These are phyloP conservation scores for Hymenoscyphus linearis DNA, from an alignment of 2,329 filamentous ascomycete genomes.

Conservation along the genomic window DNA sequence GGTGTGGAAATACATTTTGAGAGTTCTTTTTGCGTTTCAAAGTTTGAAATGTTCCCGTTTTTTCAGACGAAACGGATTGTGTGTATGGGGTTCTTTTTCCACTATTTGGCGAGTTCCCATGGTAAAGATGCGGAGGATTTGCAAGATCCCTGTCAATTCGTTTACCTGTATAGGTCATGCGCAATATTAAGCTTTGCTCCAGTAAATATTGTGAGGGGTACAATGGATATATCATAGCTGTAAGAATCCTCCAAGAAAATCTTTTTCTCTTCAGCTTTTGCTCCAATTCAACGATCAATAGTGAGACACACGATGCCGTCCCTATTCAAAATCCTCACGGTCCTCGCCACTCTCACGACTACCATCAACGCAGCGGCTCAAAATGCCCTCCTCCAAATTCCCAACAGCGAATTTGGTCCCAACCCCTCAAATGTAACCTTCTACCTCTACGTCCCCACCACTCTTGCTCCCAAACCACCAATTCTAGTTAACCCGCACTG, in stretches of 20 bases:
- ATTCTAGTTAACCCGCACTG: constrained; percentile 23
- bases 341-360: background rate
- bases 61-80: background rate
- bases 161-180: background rate
- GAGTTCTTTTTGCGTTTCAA: background rate
- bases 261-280: background rate
- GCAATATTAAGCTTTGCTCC: too few relatives aligned
- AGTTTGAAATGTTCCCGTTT: background rate
- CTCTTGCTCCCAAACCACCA: constrained; percentile 12
- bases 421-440: constrained; percentile 37
- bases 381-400: constrained; percentile 30
- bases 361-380: constrained; percentile 8
- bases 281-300: background rate
- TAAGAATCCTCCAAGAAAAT: background rate
- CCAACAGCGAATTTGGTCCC: constrained; percentile 34
- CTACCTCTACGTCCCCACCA: constrained; percentile 22
- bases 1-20: background rate
- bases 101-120: background rate
- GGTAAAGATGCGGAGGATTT: background rate
- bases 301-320: background rate
- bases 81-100: background rate
- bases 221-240: background rate
- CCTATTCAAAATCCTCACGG: background rate
- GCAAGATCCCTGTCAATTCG: background rate
- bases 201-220: background rate